Evolutionary conservation across 2,329 filamentous ascomycete genomes (phyloP).

Genomic region (Phaeosphaeriaceae sp.): DNA sequence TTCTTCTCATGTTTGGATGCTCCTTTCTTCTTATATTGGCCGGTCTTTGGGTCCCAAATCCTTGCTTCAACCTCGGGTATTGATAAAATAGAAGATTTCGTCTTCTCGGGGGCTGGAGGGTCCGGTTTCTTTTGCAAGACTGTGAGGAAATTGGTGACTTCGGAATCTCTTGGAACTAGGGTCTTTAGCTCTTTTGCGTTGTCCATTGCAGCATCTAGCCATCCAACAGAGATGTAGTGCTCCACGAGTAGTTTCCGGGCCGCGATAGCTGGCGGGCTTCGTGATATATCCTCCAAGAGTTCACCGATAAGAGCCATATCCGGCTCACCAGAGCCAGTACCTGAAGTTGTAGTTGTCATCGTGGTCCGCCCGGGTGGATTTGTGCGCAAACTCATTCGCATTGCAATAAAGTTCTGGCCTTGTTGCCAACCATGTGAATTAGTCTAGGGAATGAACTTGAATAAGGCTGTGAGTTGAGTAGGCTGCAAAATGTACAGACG

Average conservation of each 20-base stretch:
- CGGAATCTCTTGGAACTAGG: constrained; percentile 27
- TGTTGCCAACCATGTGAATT: no score
- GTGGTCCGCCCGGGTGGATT: background rate
- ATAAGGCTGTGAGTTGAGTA: no score
- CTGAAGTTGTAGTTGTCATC: constrained; percentile 12
- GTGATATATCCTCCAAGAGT: constrained; percentile 39
- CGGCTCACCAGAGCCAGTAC: constrained; percentile 30
- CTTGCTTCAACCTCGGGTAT: constrained; percentile 2
- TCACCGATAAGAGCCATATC: constrained; percentile 43
- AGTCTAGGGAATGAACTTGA: no score
- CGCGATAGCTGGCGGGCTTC: constrained; percentile 34
- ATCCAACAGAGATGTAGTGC: constrained; percentile 41
- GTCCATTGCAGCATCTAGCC: constrained; percentile 43
- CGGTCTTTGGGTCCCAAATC: constrained; percentile 18
- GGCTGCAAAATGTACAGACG: no score
- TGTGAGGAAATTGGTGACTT: constrained; percentile 28
- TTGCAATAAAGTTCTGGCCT: no score
- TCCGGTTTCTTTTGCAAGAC: constrained; percentile 33
- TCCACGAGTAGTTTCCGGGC: constrained; percentile 41
- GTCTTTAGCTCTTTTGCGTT: constrained; percentile 34
- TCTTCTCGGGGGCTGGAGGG: constrained; percentile 18
- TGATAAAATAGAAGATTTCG: background rate
- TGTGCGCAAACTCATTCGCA: no score
- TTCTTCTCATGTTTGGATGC: constrained; percentile 4
- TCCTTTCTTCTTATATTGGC: constrained; percentile 13